Evolutionary conservation across 768 basidiomycete genomes (phyloP), one percentile per base, ranked within the genome.

Genomic region (Trametes elegans): DNA sequence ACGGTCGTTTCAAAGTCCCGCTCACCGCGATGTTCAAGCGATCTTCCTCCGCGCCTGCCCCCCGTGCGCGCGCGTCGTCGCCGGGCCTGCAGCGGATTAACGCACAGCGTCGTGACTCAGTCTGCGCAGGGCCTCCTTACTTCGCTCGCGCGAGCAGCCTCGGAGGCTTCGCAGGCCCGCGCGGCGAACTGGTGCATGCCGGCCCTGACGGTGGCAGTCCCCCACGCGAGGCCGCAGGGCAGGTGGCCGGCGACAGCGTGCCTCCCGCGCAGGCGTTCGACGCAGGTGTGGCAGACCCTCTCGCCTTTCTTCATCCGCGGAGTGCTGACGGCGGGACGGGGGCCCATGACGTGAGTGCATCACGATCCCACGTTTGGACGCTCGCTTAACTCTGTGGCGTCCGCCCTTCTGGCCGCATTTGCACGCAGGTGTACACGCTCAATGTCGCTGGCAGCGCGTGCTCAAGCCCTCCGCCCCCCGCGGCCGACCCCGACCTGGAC

Each of bases 1-100:
- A 66, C 38, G 59, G 62, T 3, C 70, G 76, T 39, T 74, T 79
- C 67, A 67, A 67, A 34, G 71, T 82, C 23, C 79, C 83, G 3
- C 76, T 85, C 26, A 83, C 83, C 4, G 76, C 82, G 46, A 81
- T 85, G 82, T 83, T 80, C 73, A 84, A 77, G 66, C 83, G 86
- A 48, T 82, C 83, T 10, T 71, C 80, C 3, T 86, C 85, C 32
- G 80, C 78, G 7, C 81, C 81, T 3, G 78, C 74, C 1, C 55
- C 67, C n/a, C 69, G 64, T 43, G 48, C 53, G 27, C 63, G 57
- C 23, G 43, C 48, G 40, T 49, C 57, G 13, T 35, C 48, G 11
- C 32, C 41, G 21, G 49, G 53, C 19, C 51, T 62, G 21, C 49
- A 42, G n/a, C 29, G 36, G 21, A 38, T 50, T 26, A 42, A 47